Evolutionary conservation across 1,139 yeast genomes (phyloP).

Genomic region (Lodderomyces theae): DNA sequence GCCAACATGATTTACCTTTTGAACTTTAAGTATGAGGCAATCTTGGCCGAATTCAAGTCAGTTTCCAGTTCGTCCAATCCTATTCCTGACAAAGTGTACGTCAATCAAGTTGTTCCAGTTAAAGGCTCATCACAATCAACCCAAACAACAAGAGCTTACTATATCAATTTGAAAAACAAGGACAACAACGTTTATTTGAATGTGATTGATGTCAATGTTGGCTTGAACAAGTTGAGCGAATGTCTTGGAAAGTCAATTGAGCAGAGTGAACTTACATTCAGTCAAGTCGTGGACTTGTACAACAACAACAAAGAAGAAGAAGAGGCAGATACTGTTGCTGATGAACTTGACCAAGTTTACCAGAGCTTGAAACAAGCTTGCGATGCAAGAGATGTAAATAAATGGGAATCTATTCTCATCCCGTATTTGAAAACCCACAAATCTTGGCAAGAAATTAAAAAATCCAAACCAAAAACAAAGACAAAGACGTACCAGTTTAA

Average conservation of each 20-base stretch:
- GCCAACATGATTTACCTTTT: conserved; percentile 39
- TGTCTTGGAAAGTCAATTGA: conserved; percentile 65
- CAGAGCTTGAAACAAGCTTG: conserved; percentile 21
- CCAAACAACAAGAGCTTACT: conserved; percentile 42
- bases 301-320: conserved; percentile 23
- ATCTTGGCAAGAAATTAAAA: conserved; percentile 24
- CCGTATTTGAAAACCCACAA: conserved; percentile 32
- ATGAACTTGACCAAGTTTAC: conserved; percentile 26
- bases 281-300: conserved; percentile 25
- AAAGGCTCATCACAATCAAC: conserved; percentile 42
- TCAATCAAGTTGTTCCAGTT: conserved; percentile 39
- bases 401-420: conserved; percentile 33
- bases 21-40: conserved; percentile 44
- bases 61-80: conserved; percentile 13
- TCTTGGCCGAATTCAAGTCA: conserved; percentile 35
- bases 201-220: conserved; percentile 57
- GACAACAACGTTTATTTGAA: conserved; percentile 45
- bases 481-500: conserved; percentile 23
- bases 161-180: conserved; percentile 39
- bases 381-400: conserved; percentile 19
- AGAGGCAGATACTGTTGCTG: conserved; percentile 17
- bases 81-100: conserved; percentile 24
- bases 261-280: conserved; percentile 21
- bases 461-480: conserved; percentile 14
- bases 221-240: conserved; percentile 68